phyloP scores from a whole-genome alignment of 108 stramenopile genomes.

The Skeletonema marinoi region DNA sequence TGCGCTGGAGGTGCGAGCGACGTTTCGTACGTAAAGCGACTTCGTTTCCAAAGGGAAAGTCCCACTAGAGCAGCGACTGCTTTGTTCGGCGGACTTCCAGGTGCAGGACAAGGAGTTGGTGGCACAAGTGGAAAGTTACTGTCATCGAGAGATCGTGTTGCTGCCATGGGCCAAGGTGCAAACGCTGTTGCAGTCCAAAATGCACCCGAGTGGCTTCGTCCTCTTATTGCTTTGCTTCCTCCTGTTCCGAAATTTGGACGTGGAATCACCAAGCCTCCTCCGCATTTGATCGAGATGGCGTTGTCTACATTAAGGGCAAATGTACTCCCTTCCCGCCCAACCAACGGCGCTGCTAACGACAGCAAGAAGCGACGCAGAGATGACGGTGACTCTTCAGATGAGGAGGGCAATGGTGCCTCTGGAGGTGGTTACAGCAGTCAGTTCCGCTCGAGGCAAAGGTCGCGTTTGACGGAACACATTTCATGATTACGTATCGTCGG shows the following conservation, averaged over 20 bases:
- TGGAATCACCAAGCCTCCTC: slow-evolving; percentile 77
- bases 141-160: slow-evolving; percentile 67
- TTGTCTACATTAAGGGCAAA: slow-evolving; percentile 64
- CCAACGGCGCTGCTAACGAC: slow-evolving; percentile 19
- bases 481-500: slow-evolving; percentile 5
- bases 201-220: slow-evolving; percentile 84
- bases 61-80: slow-evolving; percentile 24
- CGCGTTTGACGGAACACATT: slow-evolving; percentile 30
- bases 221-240: slow-evolving; percentile 67
- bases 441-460: slow-evolving; percentile 79
- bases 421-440: slow-evolving; percentile 75
- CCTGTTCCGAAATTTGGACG: slow-evolving; percentile 66
- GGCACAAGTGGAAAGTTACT: slow-evolving; percentile 56
- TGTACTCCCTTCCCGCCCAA: slow-evolving; percentile 73
- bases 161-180: slow-evolving; percentile 40
- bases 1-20: slow-evolving; percentile 81
- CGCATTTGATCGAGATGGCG: slow-evolving; percentile 81
- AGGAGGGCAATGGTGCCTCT: slow-evolving; percentile 47
- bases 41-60: slow-evolving; percentile 61
- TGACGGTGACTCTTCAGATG: slow-evolving; percentile 75
- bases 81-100: slow-evolving; percentile 32
- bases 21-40: slow-evolving; percentile 65
- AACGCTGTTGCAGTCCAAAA: slow-evolving; percentile 67
- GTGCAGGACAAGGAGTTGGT: slow-evolving; percentile 26
- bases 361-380: slow-evolving; percentile 41